Evolutionary conservation across 768 basidiomycete species (phyloP).

Genomic region (Termitomyces sp.): DNA sequence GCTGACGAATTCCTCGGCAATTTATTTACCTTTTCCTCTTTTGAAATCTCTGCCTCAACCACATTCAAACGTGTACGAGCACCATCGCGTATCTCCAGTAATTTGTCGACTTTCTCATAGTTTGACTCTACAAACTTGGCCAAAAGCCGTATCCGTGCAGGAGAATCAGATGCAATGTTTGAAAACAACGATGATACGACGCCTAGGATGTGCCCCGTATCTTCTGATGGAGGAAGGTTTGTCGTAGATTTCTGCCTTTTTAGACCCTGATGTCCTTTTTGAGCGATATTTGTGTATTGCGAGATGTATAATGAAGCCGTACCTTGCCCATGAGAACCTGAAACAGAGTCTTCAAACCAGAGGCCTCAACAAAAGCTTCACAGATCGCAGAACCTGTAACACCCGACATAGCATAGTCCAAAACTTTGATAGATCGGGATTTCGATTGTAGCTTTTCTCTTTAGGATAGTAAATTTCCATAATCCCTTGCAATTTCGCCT

Average conservation of each 20-base stretch:
- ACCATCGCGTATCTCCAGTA: conserved; percentile 80
- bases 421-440: conserved; percentile 81
- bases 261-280: conserved; percentile 24
- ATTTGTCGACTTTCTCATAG: conserved; percentile 93
- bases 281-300: conserved; percentile 7
- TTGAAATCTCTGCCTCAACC: conserved; percentile 62
- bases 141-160: conserved; percentile 72
- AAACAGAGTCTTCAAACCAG: conserved; percentile 88
- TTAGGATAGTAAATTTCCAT: neutral
- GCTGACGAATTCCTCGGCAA: neutral
- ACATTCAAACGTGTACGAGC: conserved; percentile 53
- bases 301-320: neutral
- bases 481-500: conserved; percentile 4
- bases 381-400: conserved; percentile 63
- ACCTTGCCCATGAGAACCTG: conserved; percentile 94
- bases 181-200: conserved; percentile 85
- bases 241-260: conserved; percentile 60
- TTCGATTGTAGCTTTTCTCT: conserved; percentile 82
- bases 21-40: conserved; percentile 57
- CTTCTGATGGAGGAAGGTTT: conserved; percentile 60
- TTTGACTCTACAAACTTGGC: conserved; percentile 91
- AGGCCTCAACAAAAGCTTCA: conserved; percentile 79
- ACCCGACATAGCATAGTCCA: conserved; percentile 89
- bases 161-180: conserved; percentile 82
- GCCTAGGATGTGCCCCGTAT: conserved; percentile 82